Evolutionary conservation across 2,329 filamentous ascomycete species (phyloP).

Genomic region (Daldinia sp.): DNA sequence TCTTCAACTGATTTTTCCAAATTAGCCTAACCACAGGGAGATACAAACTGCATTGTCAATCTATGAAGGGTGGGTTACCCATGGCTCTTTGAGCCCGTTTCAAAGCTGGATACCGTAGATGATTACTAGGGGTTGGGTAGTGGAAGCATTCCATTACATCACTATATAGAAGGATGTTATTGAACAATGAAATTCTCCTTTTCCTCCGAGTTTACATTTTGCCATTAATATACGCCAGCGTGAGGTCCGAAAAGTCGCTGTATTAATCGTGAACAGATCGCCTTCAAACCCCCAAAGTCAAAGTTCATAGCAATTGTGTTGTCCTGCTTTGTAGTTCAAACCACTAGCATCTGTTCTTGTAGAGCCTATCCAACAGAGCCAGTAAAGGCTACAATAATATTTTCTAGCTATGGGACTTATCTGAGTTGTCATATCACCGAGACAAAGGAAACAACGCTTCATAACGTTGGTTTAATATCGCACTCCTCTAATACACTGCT

Average conservation of each 20-base stretch:
- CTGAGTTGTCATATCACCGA: slow-evolving; percentile 1
- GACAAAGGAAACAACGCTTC: slow-evolving; percentile 13
- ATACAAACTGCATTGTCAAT: slow-evolving; percentile 29
- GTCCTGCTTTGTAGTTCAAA: too few relatives aligned
- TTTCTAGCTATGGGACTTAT: slow-evolving; percentile 1
- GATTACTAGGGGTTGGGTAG: background rate
- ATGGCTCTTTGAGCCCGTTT: slow-evolving; percentile 20
- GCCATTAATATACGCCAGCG: too few relatives aligned
- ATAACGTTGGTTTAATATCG: background rate
- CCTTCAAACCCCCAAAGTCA: too few relatives aligned
- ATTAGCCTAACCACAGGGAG: slow-evolving; percentile 20
- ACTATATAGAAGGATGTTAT: background rate
- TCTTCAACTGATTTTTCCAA: background rate
- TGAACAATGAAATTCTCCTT: background rate
- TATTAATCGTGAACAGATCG: too few relatives aligned
- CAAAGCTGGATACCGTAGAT: background rate
- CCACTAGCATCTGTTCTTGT: background rate
- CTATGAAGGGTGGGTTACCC: slow-evolving; percentile 26
- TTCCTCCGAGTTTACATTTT: background rate
- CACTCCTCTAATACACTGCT: background rate
- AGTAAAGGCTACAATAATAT: background rate
- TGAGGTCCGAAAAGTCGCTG: too few relatives aligned
- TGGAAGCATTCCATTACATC: background rate
- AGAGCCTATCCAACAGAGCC: background rate
- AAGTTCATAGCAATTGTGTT: too few relatives aligned